Percentiles rank a stretch among this genome's conserved stretches.
Conservation (phyloP, 768 basidiomycete genomes). For the Termitomyces sp. region DNA sequence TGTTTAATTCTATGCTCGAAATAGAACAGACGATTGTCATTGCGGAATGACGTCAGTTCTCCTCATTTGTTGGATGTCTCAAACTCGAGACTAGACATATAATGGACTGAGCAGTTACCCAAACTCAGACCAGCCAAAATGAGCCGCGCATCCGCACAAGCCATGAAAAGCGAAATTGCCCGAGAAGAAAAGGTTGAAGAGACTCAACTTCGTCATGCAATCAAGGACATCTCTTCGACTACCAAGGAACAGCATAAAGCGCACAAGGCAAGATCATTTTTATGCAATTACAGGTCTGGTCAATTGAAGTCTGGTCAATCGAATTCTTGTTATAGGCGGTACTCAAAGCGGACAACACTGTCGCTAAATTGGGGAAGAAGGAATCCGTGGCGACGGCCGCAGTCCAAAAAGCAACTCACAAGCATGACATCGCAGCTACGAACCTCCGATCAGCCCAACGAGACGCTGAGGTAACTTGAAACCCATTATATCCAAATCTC, state of each 20-base stretch:
- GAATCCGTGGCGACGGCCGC: constrained; percentile 39
- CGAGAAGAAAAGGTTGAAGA: constrained; percentile 50
- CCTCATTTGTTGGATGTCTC: constrained; percentile 3
- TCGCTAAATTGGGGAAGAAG: constrained; percentile 40
- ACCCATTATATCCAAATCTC: background rate
- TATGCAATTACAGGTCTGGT: background rate
- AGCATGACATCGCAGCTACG: constrained; percentile 36
- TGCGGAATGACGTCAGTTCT: constrained; percentile 6
- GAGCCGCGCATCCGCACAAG: constrained; percentile 12
- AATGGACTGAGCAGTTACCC: background rate
- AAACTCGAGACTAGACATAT: constrained; percentile 2
- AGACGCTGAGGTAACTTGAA: constrained; percentile 8
- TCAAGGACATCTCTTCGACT: constrained; percentile 45
- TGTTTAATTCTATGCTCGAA: background rate
- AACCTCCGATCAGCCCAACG: constrained; percentile 18
- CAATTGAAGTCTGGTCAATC: background rate
- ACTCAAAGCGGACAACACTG: constrained; percentile 11
- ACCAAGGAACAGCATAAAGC: constrained; percentile 51
- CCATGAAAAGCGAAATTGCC: constrained; percentile 37
- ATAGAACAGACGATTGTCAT: constrained; percentile 2
- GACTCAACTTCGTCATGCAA: constrained; percentile 39
- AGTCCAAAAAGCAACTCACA: constrained; percentile 39
- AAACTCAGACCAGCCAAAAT: background rate
- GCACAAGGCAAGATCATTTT: constrained; percentile 34
- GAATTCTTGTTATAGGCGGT: constrained; percentile 5